Percentiles rank a stretch among this genome's conserved stretches.
These are phyloP conservation scores for Chrysosporium keratinophilum DNA, from an alignment of 2,329 filamentous ascomycete species.

Conservation along the genomic window DNA sequence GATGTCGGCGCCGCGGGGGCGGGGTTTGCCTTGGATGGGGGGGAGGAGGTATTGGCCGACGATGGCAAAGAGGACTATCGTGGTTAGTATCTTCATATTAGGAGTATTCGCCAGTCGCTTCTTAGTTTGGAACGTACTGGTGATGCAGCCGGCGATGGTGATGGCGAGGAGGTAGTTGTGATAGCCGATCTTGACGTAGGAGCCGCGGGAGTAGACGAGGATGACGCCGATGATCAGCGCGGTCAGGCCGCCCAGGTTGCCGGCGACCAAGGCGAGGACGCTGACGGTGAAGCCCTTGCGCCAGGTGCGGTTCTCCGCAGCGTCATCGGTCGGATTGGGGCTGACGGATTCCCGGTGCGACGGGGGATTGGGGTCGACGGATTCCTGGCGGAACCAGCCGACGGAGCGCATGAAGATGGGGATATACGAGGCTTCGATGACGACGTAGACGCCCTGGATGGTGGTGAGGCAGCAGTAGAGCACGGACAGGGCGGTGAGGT, in stretches of 20 bases:
- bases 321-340: not conserved
- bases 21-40: not conserved
- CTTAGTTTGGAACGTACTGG: not conserved
- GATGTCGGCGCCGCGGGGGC: not conserved
- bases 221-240: constrained; percentile 6
- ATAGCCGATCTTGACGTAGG: constrained; percentile 5
- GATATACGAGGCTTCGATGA: constrained; percentile 8
- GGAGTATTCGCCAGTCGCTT: too few relatives aligned
- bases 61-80: not conserved
- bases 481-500: not conserved
- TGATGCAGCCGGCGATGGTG: constrained; percentile 7
- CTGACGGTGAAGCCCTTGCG: constrained; percentile 9
- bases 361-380: not conserved
- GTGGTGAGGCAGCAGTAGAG: constrained; percentile 6
- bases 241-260: constrained; percentile 3
- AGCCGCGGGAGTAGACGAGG: constrained; percentile 7
- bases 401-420: constrained; percentile 9
- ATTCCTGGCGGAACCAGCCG: constrained; percentile 3
- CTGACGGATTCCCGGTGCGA: not conserved
- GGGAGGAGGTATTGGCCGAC: constrained; percentile 5
- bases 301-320: constrained; percentile 3
- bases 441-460: constrained; percentile 5
- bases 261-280: constrained; percentile 1
- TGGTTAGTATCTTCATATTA: not conserved
- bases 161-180: constrained; percentile 9